phyloP scores from a whole-genome alignment of 75 land plant genomes.

The Pinus albicaulis region DNA sequence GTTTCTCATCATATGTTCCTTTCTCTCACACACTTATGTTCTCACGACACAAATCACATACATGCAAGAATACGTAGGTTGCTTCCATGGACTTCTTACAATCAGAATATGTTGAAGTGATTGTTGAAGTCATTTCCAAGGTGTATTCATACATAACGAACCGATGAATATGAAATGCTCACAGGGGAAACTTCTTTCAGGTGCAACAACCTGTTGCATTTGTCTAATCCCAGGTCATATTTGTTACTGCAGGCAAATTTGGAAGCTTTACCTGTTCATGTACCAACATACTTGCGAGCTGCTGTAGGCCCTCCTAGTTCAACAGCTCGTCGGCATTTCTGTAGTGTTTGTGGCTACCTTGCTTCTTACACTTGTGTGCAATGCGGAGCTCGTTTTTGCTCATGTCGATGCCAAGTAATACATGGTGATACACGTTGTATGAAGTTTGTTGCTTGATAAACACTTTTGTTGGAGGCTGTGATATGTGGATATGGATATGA shows the following conservation, averaged over 20 bases:
- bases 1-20: not conserved
- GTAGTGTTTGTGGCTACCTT: constrained; percentile 90
- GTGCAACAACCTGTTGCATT: not conserved
- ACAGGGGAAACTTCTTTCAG: not conserved
- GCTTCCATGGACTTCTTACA: no score
- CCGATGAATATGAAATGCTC: not conserved
- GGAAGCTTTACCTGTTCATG: constrained; percentile 85
- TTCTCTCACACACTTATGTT: not conserved
- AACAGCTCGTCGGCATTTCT: constrained; percentile 80
- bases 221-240: not conserved
- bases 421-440: constrained; percentile 92
- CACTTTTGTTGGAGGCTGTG: no score
- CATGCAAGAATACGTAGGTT: not conserved
- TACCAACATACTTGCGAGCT: constrained; percentile 84
- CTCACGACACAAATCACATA: not conserved
- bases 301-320: constrained; percentile 97
- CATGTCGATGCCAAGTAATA: constrained; percentile 71
- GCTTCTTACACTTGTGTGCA: constrained; percentile 74
- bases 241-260: constrained; percentile 64
- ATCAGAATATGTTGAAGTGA: no score
- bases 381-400: constrained; percentile 92
- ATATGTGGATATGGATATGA: no score
- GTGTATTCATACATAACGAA: not conserved
- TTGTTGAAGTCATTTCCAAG: not conserved
- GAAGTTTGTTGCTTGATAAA: constrained; percentile 53